A percentile compares a stretch with the other conserved stretches of the same genome.
Evolutionary conservation across 345 rosid species (phyloP).

Genomic region (Dovyalis caffra): DNA sequence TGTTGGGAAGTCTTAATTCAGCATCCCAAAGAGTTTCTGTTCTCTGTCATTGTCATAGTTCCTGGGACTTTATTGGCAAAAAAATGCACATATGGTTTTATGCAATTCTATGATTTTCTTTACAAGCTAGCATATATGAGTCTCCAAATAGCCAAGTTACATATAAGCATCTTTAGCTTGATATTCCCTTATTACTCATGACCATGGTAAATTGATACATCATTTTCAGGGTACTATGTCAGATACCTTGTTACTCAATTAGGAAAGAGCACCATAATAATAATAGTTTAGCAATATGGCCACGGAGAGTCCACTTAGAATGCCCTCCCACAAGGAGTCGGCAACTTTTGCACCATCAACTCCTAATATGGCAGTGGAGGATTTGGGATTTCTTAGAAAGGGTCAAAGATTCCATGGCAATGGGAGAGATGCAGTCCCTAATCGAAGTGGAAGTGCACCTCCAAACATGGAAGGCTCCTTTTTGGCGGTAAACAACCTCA

Average conservation of each 20-base stretch:
- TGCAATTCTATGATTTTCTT: background rate
- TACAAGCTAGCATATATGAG: background rate
- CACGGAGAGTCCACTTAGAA: slow-evolving; percentile 55
- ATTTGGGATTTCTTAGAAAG: slow-evolving; percentile 25
- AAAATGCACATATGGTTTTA: background rate
- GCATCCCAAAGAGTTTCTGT: background rate
- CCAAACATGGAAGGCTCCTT: slow-evolving; percentile 61
- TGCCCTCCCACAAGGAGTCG: slow-evolving; percentile 33
- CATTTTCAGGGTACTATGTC: slow-evolving; percentile 5
- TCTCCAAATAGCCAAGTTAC: background rate
- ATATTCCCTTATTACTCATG: background rate
- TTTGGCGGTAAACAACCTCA: slow-evolving; percentile 42
- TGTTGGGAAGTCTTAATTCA: background rate
- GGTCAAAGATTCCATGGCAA: slow-evolving; percentile 17
- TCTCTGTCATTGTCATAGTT: background rate
- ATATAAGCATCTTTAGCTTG: slow-evolving; percentile 5
- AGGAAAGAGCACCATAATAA: background rate
- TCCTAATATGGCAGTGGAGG: slow-evolving; percentile 25
- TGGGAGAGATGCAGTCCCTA: slow-evolving; percentile 36
- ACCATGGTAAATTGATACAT: slow-evolving; percentile 1
- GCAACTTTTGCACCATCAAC: slow-evolving; percentile 27
- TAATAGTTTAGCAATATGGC: slow-evolving; percentile 35
- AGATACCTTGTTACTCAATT: background rate
- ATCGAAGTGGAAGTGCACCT: slow-evolving; percentile 67
- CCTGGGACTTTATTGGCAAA: background rate